A percentile compares a stretch with the other conserved stretches of the same genome.
Conservation (phyloP, 225 moss, liverwort and hornwort species). For the Bryoerythrophyllum caledonicum region DNA sequence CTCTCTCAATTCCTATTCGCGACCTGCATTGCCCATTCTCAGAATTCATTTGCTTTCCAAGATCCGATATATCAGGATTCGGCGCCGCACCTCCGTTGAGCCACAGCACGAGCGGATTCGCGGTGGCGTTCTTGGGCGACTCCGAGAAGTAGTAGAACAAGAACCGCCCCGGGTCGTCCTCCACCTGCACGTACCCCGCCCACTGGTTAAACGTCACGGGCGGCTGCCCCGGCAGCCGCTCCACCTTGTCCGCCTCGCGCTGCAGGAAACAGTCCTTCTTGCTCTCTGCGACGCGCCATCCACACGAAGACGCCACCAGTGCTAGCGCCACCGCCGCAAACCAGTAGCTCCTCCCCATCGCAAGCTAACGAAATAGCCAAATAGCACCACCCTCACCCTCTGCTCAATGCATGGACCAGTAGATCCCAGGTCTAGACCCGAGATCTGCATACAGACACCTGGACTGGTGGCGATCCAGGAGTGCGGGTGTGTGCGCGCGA, state of each 20-base stretch:
- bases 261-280: background rate
- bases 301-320: background rate
- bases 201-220: conserved; percentile 32
- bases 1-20: background rate
- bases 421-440: no score
- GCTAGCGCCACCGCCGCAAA: background rate
- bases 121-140: conserved; percentile 36
- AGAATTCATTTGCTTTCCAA: no score
- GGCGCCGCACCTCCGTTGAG: conserved; percentile 74
- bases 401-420: no score
- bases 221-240: conserved; percentile 34
- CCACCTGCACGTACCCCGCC: conserved; percentile 41
- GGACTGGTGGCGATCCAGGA: no score
- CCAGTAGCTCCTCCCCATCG: no score
- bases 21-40: background rate
- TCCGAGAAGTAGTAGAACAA: conserved; percentile 80
- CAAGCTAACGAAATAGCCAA: no score
- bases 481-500: no score
- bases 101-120: conserved; percentile 78
- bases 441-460: no score
- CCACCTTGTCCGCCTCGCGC: conserved; percentile 13
- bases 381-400: background rate
- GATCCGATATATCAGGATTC: no score
- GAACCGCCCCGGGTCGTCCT: conserved; percentile 35
- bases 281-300: background rate